A percentile compares a stretch with the other conserved stretches of the same genome.
Conservation (phyloP, 148 eudicot genomes). For the Simmondsia chinensis region DNA sequence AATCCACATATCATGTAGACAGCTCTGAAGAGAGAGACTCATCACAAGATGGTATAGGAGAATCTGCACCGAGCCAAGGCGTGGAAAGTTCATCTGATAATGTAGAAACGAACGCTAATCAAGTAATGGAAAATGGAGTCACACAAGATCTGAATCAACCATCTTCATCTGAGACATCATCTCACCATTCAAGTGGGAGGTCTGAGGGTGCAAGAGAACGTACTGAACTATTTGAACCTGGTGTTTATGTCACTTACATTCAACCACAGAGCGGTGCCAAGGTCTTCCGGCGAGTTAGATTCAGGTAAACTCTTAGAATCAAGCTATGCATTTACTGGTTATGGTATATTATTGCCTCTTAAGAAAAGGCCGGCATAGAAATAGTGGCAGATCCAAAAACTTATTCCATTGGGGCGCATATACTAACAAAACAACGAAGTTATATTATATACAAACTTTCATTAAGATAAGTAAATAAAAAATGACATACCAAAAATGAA, state of each 20-base stretch:
- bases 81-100: slow-evolving; percentile 1
- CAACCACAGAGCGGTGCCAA: slow-evolving; percentile 50
- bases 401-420: too few species aligned
- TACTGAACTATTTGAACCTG: slow-evolving; percentile 78
- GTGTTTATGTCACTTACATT: slow-evolving; percentile 64
- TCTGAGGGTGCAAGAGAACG: slow-evolving; percentile 42
- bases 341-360: too few species aligned
- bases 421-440: too few species aligned
- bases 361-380: too few species aligned
- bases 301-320: slow-evolving; percentile 66
- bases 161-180: too few species aligned
- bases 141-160: too few species aligned
- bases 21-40: slow-evolving; percentile 14
- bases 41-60: slow-evolving; percentile 10
- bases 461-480: too few species aligned
- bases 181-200: too few species aligned
- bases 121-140: slow-evolving; percentile 6
- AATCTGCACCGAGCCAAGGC: neutral
- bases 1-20: slow-evolving; percentile 14
- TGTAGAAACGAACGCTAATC: neutral
- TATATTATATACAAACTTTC: too few species aligned
- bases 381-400: too few species aligned
- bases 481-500: too few species aligned
- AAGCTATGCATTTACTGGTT: too few species aligned
- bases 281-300: slow-evolving; percentile 68